Percentiles rank a stretch among this genome's conserved stretches.
phyloP scores from a whole-genome alignment of 805 yeast species.

The Hanseniaspora thailandica region DNA sequence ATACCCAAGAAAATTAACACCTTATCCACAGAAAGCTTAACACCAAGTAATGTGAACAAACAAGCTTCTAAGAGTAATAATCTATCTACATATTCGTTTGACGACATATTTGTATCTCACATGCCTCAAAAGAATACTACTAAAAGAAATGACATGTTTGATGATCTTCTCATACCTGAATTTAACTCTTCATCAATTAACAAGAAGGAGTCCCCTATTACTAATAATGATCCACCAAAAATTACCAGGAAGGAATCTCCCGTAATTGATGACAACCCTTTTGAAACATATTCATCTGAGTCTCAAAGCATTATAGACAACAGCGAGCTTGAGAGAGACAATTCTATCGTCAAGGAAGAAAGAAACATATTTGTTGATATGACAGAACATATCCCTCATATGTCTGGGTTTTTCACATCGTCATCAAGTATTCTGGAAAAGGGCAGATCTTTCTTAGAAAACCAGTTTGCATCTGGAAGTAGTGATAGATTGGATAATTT shows the following conservation, averaged over 20 bases:
- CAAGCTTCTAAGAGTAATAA: too few relatives aligned
- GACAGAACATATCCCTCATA: not conserved
- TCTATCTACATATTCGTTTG: not conserved
- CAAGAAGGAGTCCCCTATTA: too few relatives aligned
- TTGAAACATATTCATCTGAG: not conserved
- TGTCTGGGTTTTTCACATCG: not conserved
- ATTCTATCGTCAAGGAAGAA: too few relatives aligned
- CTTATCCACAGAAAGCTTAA: not conserved
- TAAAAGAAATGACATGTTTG: not conserved
- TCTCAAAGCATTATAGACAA: not conserved
- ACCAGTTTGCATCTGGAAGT: not conserved
- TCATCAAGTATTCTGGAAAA: not conserved
- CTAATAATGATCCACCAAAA: too few relatives aligned
- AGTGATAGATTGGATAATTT: not conserved
- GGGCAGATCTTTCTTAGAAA: constrained; percentile 2
- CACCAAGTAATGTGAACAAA: not conserved
- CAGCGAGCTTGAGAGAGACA: not conserved
- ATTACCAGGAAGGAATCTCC: too few relatives aligned
- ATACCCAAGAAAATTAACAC: not conserved
- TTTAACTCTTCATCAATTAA: too few relatives aligned
- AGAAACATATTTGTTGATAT: not conserved
- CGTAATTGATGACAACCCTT: too few relatives aligned
- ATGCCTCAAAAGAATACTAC: not conserved
- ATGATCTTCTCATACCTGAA: not conserved
- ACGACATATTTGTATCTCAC: not conserved